Evolutionary conservation across 208 protist genomes (phyloP).

Genomic region (Polymyxa betae): DNA sequence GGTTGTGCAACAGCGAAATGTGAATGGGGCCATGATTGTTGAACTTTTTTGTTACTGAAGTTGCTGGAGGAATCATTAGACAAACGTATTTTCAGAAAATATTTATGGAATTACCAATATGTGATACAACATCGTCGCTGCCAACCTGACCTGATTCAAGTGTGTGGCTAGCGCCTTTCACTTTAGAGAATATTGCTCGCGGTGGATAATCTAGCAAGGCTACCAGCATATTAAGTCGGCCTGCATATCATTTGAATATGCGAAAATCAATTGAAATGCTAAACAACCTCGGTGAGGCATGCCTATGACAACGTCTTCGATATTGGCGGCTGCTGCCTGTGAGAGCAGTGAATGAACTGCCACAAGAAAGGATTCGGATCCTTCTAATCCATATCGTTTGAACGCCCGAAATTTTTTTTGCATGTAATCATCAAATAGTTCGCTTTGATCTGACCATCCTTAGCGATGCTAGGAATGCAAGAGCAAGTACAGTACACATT

Average conservation of each 20-base stretch:
- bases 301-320: constrained; percentile 41
- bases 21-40: background rate
- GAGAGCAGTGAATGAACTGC: background rate
- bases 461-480: background rate
- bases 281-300: constrained; percentile 54
- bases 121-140: constrained; percentile 36
- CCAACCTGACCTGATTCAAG: background rate
- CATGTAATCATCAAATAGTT: constrained; percentile 52
- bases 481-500: background rate
- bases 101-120: background rate
- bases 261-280: background rate
- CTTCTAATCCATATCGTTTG: constrained; percentile 52
- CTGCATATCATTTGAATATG: background rate
- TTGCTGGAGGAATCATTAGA: background rate
- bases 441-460: background rate
- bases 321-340: background rate
- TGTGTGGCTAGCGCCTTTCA: constrained; percentile 18
- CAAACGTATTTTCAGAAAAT: background rate
- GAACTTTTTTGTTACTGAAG: background rate
- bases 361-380: constrained; percentile 37
- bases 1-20: constrained; percentile 34
- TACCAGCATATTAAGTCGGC: constrained; percentile 13
- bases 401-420: constrained; percentile 15
- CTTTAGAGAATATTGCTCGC: background rate
- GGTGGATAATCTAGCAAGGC: constrained; percentile 27